A percentile compares a stretch with the other conserved stretches of the same genome.
phyloP scores from a whole-genome alignment of 768 basidiomycete species.

The Hygrophoropsis aurantiaca region DNA sequence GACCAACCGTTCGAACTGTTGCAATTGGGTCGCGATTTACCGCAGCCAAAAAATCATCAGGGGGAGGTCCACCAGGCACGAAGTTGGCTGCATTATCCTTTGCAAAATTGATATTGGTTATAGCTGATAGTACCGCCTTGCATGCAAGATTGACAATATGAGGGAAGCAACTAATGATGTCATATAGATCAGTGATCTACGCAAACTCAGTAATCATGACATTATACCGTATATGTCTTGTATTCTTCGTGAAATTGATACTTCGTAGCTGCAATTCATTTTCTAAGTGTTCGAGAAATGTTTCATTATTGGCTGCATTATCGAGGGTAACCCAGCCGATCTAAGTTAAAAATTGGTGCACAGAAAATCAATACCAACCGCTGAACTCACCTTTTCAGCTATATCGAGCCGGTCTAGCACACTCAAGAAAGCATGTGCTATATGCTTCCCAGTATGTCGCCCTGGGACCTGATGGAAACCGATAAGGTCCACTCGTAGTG shows the following conservation, averaged over 20 bases:
- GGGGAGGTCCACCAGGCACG: too few species aligned
- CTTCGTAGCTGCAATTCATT: neutral
- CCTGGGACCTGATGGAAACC: constrained; percentile 15
- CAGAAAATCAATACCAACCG: neutral
- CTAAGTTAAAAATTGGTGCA: constrained; percentile 4
- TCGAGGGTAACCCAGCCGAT: constrained; percentile 27
- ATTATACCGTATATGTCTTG: constrained; percentile 10
- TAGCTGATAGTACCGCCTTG: neutral
- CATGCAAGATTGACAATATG: neutral
- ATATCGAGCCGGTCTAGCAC: constrained; percentile 11
- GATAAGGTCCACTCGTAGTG: constrained; percentile 12
- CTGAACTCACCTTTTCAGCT: constrained; percentile 6
- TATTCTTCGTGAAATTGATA: constrained; percentile 10
- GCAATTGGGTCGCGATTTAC: too few species aligned
- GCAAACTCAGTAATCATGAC: too few species aligned
- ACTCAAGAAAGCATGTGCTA: constrained; percentile 12
- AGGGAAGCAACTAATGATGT: neutral
- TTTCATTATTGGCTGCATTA: constrained; percentile 26
- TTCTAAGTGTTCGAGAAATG: constrained; percentile 16
- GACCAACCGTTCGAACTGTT: too few species aligned
- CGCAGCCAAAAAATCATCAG: too few species aligned
- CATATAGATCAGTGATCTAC: too few species aligned
- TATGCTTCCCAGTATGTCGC: constrained; percentile 6
- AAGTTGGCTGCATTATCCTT: too few species aligned
- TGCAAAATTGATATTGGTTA: neutral